A percentile compares a stretch with the other conserved stretches of the same genome.
These are phyloP conservation scores for Saccharomycopsis guyanensis DNA, from an alignment of 805 yeast genomes.

Conservation along the genomic window DNA sequence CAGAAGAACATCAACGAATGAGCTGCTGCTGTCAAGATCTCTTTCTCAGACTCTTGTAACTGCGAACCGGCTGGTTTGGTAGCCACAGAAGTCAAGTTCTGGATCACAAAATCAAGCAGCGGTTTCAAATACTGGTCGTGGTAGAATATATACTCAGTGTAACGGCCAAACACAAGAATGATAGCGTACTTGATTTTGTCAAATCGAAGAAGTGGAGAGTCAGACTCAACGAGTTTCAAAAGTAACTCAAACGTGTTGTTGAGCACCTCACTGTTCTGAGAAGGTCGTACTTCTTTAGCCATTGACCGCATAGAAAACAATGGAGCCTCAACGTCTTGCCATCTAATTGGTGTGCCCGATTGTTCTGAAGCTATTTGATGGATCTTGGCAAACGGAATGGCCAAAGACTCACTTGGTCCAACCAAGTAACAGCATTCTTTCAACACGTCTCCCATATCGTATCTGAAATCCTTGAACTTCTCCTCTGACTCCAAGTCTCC, in stretches of 20 bases:
- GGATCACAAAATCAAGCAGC: slow-evolving; percentile 76
- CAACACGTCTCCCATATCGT: slow-evolving; percentile 95
- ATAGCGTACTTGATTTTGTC: slow-evolving; percentile 81
- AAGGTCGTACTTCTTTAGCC: slow-evolving; percentile 80
- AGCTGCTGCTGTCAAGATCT: slow-evolving; percentile 74
- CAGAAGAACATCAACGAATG: slow-evolving; percentile 93
- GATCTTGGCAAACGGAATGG: slow-evolving; percentile 40
- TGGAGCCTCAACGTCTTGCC: slow-evolving; percentile 91
- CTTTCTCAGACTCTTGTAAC: slow-evolving; percentile 26
- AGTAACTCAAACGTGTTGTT: slow-evolving; percentile 48
- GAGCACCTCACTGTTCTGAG: slow-evolving; percentile 51
- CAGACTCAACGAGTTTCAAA: slow-evolving; percentile 69
- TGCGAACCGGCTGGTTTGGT: not conserved
- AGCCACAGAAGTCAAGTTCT: slow-evolving; percentile 45
- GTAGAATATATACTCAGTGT: slow-evolving; percentile 88
- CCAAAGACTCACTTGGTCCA: slow-evolving; percentile 65
- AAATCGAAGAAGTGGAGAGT: slow-evolving; percentile 32
- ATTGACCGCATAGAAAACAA: slow-evolving; percentile 83
- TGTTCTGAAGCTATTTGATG: slow-evolving; percentile 22
- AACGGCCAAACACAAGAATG: slow-evolving; percentile 88
- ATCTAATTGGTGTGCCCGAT: slow-evolving; percentile 27
- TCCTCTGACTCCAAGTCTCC: slow-evolving; percentile 79
- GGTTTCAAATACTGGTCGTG: slow-evolving; percentile 78
- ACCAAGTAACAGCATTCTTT: slow-evolving; percentile 91
- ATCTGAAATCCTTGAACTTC: slow-evolving; percentile 86